Evolutionary conservation across 495 filamentous ascomycete species (phyloP).

Genomic region (Halenospora varia): DNA sequence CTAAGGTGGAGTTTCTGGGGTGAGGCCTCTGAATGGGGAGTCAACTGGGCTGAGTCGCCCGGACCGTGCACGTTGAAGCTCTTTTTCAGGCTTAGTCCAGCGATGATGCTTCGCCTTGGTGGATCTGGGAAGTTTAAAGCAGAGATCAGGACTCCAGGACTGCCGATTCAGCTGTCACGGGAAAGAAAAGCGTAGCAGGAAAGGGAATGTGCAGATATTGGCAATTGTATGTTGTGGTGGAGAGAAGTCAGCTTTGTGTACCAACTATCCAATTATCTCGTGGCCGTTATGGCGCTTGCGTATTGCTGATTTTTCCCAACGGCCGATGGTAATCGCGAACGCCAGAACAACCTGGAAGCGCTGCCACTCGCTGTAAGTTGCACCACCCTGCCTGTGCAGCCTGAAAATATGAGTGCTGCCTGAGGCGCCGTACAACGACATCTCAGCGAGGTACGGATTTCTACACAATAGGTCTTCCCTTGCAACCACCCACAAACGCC

Average conservation of each 20-base stretch:
- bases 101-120: not conserved
- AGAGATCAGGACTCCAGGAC: too few relatives aligned
- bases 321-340: too few relatives aligned
- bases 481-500: conserved; percentile 1
- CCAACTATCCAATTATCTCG: too few relatives aligned
- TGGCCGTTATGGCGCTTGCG: not conserved
- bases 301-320: not conserved
- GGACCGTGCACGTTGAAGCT: conserved; percentile 17
- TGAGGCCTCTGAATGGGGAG: conserved; percentile 9
- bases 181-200: not conserved
- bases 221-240: not conserved
- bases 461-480: too few relatives aligned
- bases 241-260: too few relatives aligned
- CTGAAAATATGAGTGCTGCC: not conserved
- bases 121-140: not conserved
- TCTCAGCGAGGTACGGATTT: not conserved
- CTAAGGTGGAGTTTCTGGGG: conserved; percentile 13
- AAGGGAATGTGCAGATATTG: not conserved
- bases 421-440: not conserved
- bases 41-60: conserved; percentile 19
- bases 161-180: not conserved
- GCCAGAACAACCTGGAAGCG: not conserved
- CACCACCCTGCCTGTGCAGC: too few relatives aligned
- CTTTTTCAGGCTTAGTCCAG: conserved; percentile 5
- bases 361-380: not conserved